Evolutionary conservation across 371 early-diverging fungal genomes (phyloP), one percentile per base, ranked within the genome.

Genomic region (Hamiltosporidium tvaerminnensis): DNA sequence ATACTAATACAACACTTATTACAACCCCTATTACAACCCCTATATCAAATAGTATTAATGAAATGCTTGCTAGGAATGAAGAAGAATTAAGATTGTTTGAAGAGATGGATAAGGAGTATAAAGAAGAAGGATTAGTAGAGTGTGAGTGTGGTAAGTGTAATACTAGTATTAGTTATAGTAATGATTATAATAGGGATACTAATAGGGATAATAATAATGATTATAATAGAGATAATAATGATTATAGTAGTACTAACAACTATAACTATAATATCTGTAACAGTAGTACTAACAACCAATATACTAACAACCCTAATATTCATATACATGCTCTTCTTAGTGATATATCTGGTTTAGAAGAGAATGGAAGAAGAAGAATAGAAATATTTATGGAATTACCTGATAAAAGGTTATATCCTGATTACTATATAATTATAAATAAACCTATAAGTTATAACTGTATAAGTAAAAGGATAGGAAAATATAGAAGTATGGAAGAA

Each of bases 371-470:
- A 49, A 16, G 23, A 49, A 49, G 3, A 49, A 49, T 49, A n/a
- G 3, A 49, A 12, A 9, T 49, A 7, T 49, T 49, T 49, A 49
- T 49, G 49, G 23, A 3, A 3, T 23, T 49, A 12, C 49, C 49
- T n/a, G 3, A 3, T 3, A 49, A 23, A 9, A 16, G 2, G 16
- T 2, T 12, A 12, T 49, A 49, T 10, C 70, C 73, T 2, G 67
- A 69, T 48, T 69, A 69, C 48, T 66, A 73, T 59, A 10, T 39
- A 35, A 50, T 68, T 35, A 73, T 73, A 44, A 56, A 66, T 39
- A 53, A 61, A 9, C 73, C 73, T 2, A 73, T 73, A 35, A 63
- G 64, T 33, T 23, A 69, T 12, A 23, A 41, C 0, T 65, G 63
- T 49, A 63, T 73, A 10, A 48, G 61, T 37, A 69, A 73, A 47